Evolutionary conservation across 1,284 basidiomycete genomes (phyloP).

Genomic region (Pyrrhoderma noxium): DNA sequence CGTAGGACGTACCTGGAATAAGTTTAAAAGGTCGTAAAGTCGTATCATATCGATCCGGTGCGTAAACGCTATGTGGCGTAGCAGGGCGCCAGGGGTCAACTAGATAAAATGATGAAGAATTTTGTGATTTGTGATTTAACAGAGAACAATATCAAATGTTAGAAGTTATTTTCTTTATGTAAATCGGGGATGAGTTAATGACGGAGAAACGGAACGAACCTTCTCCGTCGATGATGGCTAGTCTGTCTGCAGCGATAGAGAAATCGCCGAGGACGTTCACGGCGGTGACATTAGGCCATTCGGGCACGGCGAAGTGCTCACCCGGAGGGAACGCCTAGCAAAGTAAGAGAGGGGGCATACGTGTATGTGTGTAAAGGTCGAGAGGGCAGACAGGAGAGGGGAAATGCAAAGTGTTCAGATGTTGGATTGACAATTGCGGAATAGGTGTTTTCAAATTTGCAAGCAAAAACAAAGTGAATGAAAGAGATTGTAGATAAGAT

Average conservation of each 20-base stretch:
- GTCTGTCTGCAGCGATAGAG: slow-evolving; percentile 61
- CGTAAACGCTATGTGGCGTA: slow-evolving; percentile 79
- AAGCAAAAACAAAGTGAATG: background rate
- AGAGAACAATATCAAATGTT: background rate
- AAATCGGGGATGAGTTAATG: background rate
- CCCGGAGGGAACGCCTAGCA: slow-evolving; percentile 74
- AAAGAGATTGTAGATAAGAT: too few species aligned
- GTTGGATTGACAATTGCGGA: background rate
- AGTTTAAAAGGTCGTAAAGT: slow-evolving; percentile 76
- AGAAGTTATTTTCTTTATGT: background rate
- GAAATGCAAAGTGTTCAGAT: background rate
- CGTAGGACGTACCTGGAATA: slow-evolving; percentile 60
- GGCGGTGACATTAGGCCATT: slow-evolving; percentile 66
- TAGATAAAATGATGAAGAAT: slow-evolving; percentile 26
- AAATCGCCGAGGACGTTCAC: slow-evolving; percentile 80
- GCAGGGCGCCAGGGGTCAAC: slow-evolving; percentile 89
- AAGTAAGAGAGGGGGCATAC: background rate
- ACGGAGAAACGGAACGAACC: slow-evolving; percentile 31
- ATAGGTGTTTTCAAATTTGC: background rate
- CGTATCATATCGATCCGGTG: slow-evolving; percentile 64
- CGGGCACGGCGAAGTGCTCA: slow-evolving; percentile 63
- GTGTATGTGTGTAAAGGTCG: background rate
- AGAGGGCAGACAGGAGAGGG: too few species aligned
- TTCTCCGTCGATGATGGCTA: slow-evolving; percentile 86
- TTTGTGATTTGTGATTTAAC: too few species aligned